A percentile compares a stretch with the other conserved stretches of the same genome.
phyloP scores from a whole-genome alignment of 345 rosid species.

The Triadica sebifera region DNA sequence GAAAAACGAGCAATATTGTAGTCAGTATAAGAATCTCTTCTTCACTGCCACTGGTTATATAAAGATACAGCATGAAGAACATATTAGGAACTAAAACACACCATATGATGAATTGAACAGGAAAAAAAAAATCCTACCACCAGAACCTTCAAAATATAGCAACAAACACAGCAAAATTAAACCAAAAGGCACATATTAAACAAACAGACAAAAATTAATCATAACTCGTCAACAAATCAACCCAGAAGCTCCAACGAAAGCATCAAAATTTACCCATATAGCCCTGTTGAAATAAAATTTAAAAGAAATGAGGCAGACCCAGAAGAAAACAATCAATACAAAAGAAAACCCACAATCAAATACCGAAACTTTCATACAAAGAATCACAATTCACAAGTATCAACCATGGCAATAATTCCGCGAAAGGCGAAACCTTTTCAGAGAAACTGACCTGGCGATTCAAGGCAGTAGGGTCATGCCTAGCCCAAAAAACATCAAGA shows the following conservation, averaged over 20 bases:
- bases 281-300: not conserved
- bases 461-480: conserved; percentile 88
- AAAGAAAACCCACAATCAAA: not conserved
- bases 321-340: not conserved
- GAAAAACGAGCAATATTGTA: not conserved
- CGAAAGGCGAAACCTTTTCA: not conserved
- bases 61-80: not conserved
- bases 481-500: conserved; percentile 79
- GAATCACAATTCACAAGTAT: no score
- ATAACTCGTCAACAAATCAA: not conserved
- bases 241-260: not conserved
- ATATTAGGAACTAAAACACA: not conserved
- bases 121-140: no score
- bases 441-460: conserved; percentile 74
- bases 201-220: not conserved
- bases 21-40: no score
- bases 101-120: not conserved
- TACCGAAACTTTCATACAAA: not conserved
- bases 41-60: not conserved
- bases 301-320: not conserved
- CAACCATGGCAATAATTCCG: no score
- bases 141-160: not conserved
- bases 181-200: not conserved
- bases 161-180: no score
- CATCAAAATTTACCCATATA: not conserved